These are phyloP conservation scores for Maudiozyma humilis DNA, from an alignment of 1,139 yeast species.

Conservation along the genomic window DNA sequence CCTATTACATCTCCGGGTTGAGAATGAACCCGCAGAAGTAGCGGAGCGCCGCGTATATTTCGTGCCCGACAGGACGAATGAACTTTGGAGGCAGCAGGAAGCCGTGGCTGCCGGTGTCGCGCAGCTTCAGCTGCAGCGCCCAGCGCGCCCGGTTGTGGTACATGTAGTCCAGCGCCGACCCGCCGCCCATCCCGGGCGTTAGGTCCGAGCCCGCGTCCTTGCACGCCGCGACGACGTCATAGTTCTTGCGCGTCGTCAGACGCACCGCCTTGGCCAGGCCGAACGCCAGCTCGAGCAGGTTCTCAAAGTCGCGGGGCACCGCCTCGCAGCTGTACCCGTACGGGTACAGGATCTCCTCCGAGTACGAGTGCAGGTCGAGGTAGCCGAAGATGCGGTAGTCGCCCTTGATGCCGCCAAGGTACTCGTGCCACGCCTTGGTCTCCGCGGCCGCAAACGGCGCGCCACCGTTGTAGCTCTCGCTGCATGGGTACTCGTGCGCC, in stretches of 20 bases:
- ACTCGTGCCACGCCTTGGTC: constrained; percentile 54
- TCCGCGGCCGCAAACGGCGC: constrained; percentile 71
- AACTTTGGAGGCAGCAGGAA: constrained; percentile 65
- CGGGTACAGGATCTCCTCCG: constrained; percentile 77
- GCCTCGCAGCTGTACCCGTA: constrained; percentile 72
- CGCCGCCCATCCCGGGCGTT: constrained; percentile 68
- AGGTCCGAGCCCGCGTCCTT: constrained; percentile 62
- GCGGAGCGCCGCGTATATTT: constrained; percentile 58
- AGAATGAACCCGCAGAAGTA: constrained; percentile 64
- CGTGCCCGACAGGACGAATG: constrained; percentile 70
- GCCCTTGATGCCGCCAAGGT: constrained; percentile 51
- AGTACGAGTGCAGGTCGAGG: constrained; percentile 74
- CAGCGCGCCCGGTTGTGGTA: constrained; percentile 72
- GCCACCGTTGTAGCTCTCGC: constrained; percentile 76
- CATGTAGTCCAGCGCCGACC: constrained; percentile 77
- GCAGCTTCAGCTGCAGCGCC: constrained; percentile 75
- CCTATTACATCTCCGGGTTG: constrained; percentile 32
- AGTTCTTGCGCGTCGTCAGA: constrained; percentile 50
- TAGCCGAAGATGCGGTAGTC: constrained; percentile 64
- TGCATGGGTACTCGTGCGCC: constrained; percentile 52
- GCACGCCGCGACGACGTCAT: constrained; percentile 70
- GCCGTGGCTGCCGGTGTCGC: constrained; percentile 82
- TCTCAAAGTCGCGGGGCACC: constrained; percentile 71
- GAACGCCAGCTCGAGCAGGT: constrained; percentile 69
- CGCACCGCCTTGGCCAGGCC: constrained; percentile 72